Conservation (phyloP, 164 flowering plant genomes). For the Taxillus chinensis region DNA sequence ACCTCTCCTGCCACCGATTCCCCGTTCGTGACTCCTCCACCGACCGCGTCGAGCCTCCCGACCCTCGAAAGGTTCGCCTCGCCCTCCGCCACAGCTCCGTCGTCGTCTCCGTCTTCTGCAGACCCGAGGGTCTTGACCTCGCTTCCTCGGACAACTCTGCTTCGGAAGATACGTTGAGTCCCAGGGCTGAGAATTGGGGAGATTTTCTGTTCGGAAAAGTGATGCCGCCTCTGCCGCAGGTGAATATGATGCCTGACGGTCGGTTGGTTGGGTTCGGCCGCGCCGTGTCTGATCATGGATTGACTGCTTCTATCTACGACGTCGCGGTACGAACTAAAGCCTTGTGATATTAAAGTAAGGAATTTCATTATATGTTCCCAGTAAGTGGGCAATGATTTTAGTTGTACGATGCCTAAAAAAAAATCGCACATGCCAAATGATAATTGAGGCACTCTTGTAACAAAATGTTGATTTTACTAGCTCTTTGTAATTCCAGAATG, state of each 20-base stretch:
- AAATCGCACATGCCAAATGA: no score
- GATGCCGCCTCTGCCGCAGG: constrained; percentile 25
- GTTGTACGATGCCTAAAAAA: no score
- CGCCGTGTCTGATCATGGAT: constrained; percentile 44
- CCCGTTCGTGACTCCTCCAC: constrained; percentile 16
- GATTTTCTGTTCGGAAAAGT: constrained; percentile 11
- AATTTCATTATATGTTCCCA: no score
- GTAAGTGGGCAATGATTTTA: no score
- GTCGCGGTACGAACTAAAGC: constrained; percentile 32
- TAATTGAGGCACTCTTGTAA: no score
- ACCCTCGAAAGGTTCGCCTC: constrained; percentile 29
- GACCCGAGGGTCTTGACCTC: background rate
- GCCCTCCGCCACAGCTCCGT: constrained; percentile 41
- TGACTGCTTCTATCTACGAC: constrained; percentile 57
- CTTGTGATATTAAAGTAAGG: no score
- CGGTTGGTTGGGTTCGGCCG: constrained; percentile 53
- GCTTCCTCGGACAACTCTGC: background rate
- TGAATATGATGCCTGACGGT: constrained; percentile 12
- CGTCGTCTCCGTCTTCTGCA: constrained; percentile 42
- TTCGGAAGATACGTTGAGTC: background rate
- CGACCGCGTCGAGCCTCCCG: constrained; percentile 24
- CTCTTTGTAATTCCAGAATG: no score
- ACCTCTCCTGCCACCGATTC: constrained; percentile 39
- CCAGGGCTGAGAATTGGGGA: constrained; percentile 7
- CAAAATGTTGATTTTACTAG: no score